phyloP scores from a whole-genome alignment of 495 filamentous ascomycete species.

The Aspergillus haitiensis region DNA sequence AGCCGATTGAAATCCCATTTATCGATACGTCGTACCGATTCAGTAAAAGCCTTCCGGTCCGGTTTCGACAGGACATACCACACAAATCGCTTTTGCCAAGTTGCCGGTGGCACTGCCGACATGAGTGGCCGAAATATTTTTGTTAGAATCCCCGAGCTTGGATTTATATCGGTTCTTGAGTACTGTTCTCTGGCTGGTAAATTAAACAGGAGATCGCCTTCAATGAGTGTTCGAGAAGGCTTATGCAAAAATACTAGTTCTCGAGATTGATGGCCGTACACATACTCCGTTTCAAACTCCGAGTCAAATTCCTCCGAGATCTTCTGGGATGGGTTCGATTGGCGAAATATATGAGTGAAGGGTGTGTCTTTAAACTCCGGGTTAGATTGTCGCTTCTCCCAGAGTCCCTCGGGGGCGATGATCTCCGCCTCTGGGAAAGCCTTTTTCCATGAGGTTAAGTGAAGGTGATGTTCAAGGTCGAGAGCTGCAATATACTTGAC shows the following conservation, averaged over 20 bases:
- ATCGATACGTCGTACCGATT: constrained; percentile 65
- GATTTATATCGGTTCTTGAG: constrained; percentile 56
- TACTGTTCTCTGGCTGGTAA: constrained; percentile 87
- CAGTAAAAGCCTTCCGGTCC: constrained; percentile 67
- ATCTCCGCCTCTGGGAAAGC: constrained; percentile 77
- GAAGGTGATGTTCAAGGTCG: constrained; percentile 93
- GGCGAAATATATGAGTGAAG: constrained; percentile 68
- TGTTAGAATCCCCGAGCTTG: constrained; percentile 59
- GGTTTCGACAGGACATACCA: constrained; percentile 71
- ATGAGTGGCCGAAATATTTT: constrained; percentile 62
- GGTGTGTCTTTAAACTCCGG: constrained; percentile 64
- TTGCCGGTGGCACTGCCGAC: constrained; percentile 57
- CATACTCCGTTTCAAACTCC: constrained; percentile 86
- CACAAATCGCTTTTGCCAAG: constrained; percentile 73
- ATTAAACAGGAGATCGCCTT: constrained; percentile 93
- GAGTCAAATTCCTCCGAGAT: constrained; percentile 77
- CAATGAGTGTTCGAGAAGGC: constrained; percentile 77
- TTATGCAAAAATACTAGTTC: constrained; percentile 86
- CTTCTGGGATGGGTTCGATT: constrained; percentile 51
- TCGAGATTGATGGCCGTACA: constrained; percentile 75
- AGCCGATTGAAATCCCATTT: constrained; percentile 85
- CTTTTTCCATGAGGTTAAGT: constrained; percentile 76
- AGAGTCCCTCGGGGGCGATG: constrained; percentile 81
- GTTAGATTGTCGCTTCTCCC: constrained; percentile 74
- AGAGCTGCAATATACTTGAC: constrained; percentile 83